Evolutionary conservation across 331 rosid species (phyloP).

Genomic region (Malus hybrid): DNA sequence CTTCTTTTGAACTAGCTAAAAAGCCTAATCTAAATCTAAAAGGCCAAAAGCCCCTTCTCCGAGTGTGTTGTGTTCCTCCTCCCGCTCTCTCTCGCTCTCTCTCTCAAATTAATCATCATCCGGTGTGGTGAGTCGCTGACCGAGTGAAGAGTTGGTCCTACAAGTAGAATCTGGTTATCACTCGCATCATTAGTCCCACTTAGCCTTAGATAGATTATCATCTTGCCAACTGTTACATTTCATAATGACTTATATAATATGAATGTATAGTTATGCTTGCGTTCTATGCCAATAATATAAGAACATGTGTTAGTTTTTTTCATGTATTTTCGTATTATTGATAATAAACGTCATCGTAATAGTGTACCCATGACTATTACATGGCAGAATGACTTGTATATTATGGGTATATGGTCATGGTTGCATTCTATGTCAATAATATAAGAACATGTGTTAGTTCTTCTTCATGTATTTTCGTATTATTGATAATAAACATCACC

Average conservation of each 20-base stretch:
- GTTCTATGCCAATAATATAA: no score
- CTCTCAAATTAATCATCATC: not conserved
- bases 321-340: no score
- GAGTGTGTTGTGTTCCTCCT: not conserved
- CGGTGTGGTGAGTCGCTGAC: not conserved
- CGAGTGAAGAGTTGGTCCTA: not conserved
- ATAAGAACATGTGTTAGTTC: not conserved
- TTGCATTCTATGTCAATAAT: no score
- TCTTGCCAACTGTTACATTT: not conserved
- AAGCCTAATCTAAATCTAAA: not conserved
- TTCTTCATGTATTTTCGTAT: not conserved
- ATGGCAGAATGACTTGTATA: no score
- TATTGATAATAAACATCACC: no score
- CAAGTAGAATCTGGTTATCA: not conserved
- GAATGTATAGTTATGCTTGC: no score
- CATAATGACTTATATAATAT: no score
- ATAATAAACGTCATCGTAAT: no score
- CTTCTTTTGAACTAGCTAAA: not conserved
- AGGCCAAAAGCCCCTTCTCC: not conserved
- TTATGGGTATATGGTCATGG: no score
- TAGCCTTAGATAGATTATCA: not conserved
- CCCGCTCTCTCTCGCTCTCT: not conserved
- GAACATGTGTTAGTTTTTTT: no score
- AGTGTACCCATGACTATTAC: no score
- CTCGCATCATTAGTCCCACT: not conserved